Percentiles rank a stretch among this genome's conserved stretches.
These are phyloP conservation scores for Inga laurina DNA, from an alignment of 306 rosid genomes.

Conservation along the genomic window DNA sequence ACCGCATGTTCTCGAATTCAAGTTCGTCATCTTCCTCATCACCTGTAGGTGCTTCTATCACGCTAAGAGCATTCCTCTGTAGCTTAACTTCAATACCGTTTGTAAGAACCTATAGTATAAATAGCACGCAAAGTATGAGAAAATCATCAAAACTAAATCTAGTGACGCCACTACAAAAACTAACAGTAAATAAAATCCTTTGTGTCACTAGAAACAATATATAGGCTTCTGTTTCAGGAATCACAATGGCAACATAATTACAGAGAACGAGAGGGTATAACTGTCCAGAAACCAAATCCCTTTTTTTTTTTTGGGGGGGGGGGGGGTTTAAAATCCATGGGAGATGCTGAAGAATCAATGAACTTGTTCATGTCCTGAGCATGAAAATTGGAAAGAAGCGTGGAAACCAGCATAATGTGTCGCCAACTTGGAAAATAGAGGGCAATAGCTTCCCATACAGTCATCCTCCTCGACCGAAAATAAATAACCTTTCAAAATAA, in stretches of 20 bases:
- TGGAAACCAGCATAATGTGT: not conserved
- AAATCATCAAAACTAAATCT: conserved; percentile 16
- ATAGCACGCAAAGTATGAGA: conserved; percentile 4
- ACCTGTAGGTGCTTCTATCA: conserved; percentile 95
- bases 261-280: not conserved
- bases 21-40: conserved; percentile 95
- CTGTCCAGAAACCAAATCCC: not conserved
- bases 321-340: not conserved
- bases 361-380: not conserved
- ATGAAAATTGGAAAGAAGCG: not conserved
- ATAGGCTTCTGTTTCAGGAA: not conserved
- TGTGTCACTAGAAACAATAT: not conserved
- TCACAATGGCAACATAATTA: not conserved
- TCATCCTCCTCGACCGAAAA: conserved; percentile 1
- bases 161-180: not conserved
- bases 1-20: conserved; percentile 73
- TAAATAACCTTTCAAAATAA: not conserved
- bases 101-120: conserved; percentile 75
- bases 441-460: not conserved
- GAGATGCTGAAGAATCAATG: not conserved
- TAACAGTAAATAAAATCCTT: not conserved
- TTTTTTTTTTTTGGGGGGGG: not conserved
- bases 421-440: not conserved
- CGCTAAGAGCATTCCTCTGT: conserved; percentile 98
- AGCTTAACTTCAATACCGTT: conserved; percentile 98